Conservation (phyloP, 2,329 filamentous ascomycete species). For the Byssothecium circinans region DNA sequence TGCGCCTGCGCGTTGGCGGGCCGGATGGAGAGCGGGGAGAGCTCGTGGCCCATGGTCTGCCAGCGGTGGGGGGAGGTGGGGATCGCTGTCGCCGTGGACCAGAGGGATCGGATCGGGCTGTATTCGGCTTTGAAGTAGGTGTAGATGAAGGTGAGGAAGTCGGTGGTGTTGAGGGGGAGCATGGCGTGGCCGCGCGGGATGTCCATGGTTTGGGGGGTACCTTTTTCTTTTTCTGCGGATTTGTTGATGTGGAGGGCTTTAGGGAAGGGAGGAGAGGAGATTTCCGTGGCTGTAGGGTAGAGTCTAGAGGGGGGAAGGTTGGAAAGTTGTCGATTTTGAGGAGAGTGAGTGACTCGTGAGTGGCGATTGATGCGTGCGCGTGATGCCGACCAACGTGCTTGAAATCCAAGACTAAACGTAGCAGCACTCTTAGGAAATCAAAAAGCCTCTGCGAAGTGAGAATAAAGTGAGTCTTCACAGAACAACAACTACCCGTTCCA, state of each 20-base stretch:
- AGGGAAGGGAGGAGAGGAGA: too few relatives aligned
- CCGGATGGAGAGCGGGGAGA: slow-evolving; percentile 28
- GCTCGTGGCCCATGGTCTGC: slow-evolving; percentile 39
- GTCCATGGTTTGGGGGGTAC: slow-evolving; percentile 24
- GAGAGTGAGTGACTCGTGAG: neutral
- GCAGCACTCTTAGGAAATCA: neutral
- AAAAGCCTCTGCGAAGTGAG: too few relatives aligned
- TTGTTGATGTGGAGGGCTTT: neutral
- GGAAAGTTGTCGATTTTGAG: too few relatives aligned
- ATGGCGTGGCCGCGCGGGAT: slow-evolving; percentile 38
- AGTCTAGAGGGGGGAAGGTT: too few relatives aligned
- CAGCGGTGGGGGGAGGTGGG: slow-evolving; percentile 34
- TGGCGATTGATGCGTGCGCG: neutral
- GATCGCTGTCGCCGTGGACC: slow-evolving; percentile 38
- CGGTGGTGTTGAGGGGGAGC: slow-evolving; percentile 34
- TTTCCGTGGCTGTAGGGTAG: too few relatives aligned
- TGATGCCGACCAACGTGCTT: neutral
- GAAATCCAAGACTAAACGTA: neutral
- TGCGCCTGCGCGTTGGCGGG: slow-evolving; percentile 43
- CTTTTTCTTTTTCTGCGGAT: neutral
- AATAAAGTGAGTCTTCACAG: neutral
- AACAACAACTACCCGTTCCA: neutral
- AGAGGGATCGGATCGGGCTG: slow-evolving; percentile 40
- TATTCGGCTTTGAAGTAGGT: slow-evolving; percentile 46
- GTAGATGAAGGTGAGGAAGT: slow-evolving; percentile 40